Base-by-base conservation (phyloP, 225 moss, liverwort and hornwort species). In the Pseudoscleropodium purum region DNA sequence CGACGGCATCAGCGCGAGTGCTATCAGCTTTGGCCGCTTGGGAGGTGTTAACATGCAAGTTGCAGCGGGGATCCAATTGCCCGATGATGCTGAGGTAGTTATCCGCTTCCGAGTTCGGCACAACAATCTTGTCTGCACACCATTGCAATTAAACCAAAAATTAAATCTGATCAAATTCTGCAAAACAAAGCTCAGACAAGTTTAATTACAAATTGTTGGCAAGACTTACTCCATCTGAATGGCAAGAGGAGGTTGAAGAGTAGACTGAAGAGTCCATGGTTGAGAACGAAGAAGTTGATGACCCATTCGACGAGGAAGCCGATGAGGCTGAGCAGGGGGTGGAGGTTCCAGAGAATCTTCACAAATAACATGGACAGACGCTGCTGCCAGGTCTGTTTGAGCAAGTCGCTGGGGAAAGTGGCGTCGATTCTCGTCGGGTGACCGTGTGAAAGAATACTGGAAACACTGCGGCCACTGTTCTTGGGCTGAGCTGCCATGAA, bases 41-140 rank as follows among this genome's bases (percentile, higher is more conserved):
- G 26, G 94, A 77, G 18, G 59, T 82, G 61, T 93, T 87, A 60
- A 86, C n/a, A 64, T 52, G 75, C 74, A 96, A 84, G 3, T 68
- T 33, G 13, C 65, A 61, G n/a, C 96, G 91, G 5, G 95, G 93
- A 85, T 96, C 96, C 45, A 93, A 20, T 26, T 93, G 82, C 77
- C 93, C 91, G 9, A 90, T 5, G 24, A 88, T 5, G 61, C 91
- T 89, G 59, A 88, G 68, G 81, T 93, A 92, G 73, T 87, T 87
- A 51, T 89, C 92, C 12, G 81, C 91, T 2, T 77, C 64, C 13
- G 51, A 16, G 33, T 89, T 43, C 15, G 92, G 92, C 29, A 89
- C 36, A 13, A 89, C 54, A 51, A 91, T 89, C 4, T 74, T 2
- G 29, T 45, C 91, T 92, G 92, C 69, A 51, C 23, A 26, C 75